Percentiles rank a stretch among this genome's conserved stretches.
Evolutionary conservation across 2,329 filamentous ascomycete genomes (phyloP).

Genomic region (Colletotrichum sp.): DNA sequence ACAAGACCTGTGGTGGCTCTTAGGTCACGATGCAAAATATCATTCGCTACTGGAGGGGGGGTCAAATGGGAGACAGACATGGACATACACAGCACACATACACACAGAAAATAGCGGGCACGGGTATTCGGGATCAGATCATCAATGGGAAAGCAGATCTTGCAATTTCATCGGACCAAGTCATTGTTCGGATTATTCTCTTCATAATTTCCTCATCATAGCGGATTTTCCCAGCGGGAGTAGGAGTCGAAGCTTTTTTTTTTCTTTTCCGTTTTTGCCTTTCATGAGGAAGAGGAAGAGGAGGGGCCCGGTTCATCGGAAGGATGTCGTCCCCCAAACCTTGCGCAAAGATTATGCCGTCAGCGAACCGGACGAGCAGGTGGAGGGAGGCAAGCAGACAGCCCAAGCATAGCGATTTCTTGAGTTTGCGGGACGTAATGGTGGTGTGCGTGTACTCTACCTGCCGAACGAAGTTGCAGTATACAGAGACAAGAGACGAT

Average conservation of each 20-base stretch:
- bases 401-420: not conserved
- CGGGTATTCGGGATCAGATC: not conserved
- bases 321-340: not conserved
- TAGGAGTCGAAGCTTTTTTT: not conserved
- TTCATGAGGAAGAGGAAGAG: not conserved
- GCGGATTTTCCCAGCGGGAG: not conserved
- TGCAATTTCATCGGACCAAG: not conserved
- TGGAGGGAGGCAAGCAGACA: not conserved
- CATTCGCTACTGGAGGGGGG: not conserved
- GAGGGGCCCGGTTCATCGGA: constrained; percentile 10
- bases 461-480: not conserved
- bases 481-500: not conserved
- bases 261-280: not conserved
- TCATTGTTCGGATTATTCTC: not conserved
- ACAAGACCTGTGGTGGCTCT: not conserved
- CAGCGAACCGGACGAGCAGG: constrained; percentile 1
- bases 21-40: not conserved
- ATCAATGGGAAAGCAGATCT: not conserved
- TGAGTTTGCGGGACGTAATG: not conserved
- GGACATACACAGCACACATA: not conserved
- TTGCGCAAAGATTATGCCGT: not conserved
- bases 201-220: not conserved
- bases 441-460: not conserved
- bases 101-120: not conserved
- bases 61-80: not conserved